Base-by-base conservation (phyloP, 2,329 filamentous ascomycete species). In the Fusarium coffeatum region DNA sequence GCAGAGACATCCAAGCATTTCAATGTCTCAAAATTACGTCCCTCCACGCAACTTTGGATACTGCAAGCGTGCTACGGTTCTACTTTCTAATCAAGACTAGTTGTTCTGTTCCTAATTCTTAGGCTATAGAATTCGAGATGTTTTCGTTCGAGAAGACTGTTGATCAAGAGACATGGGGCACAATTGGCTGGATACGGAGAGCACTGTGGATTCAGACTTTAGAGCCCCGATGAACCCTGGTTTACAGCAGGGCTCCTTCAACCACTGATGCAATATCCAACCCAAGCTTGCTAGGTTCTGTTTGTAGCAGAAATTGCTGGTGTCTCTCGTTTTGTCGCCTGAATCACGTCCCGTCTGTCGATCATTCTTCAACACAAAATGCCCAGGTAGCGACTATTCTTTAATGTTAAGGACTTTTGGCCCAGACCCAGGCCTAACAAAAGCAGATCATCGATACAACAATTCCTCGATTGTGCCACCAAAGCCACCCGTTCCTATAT, bases 141-240 rank as follows among this genome's bases (percentile, higher is more conserved):
- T 43, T 40, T 45, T 59, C 37, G n/a, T 53, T 51, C 32, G 32
- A 51, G 48, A 51, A 51, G 48, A 22, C 32, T 42, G 49, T 42
- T 25, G 13, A 34, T 34, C 13, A 25, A 53, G 45, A 28, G 32
- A 42, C 34, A 16, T 51, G 65, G 73, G 71, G 72, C 69, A 64
- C 64, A 64, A 63, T 60, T 72, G 71, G 64, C 66, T 72, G 71
- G 64, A 68, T 65, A 59, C 65, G 71, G 66, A 72, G 64, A 65
- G 64, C 59, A 61, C 30, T 71, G 64, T 75, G 72, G 72, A 64
- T 58, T 55, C 42, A 50, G 37, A 30, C 57, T 59, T 57, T 22
- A 53, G 48, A 64, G 60, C 61, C 66, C 55, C 56, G 56, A 64
- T 56, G 43, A 72, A 62, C 54, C 64, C 68, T 55, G 54, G 53